phyloP scores from a whole-genome alignment of 805 yeast species.

The Lachancea fermentati region DNA sequence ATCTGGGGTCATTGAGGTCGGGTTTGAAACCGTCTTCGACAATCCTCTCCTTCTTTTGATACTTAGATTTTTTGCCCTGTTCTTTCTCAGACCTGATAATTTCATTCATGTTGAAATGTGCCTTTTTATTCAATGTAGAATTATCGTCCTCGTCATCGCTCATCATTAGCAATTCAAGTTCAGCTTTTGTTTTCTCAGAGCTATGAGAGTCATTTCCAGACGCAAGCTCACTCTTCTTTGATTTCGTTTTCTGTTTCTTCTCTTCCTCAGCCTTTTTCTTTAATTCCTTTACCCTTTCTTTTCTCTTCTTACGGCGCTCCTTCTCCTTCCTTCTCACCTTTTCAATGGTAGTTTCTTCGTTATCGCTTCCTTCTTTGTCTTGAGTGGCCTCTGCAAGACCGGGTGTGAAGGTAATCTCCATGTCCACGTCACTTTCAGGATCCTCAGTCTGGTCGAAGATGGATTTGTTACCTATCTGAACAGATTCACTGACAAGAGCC shows the following conservation, averaged over 20 bases:
- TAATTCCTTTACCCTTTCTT: slow-evolving; percentile 64
- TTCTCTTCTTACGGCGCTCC: slow-evolving; percentile 83
- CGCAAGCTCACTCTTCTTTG: slow-evolving; percentile 24
- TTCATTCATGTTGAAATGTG: slow-evolving; percentile 78
- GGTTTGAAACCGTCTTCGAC: slow-evolving; percentile 55
- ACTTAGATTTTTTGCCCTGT: slow-evolving; percentile 44
- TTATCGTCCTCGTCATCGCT: slow-evolving; percentile 45
- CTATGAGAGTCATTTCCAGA: slow-evolving; percentile 27
- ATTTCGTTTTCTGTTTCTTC: slow-evolving; percentile 39
- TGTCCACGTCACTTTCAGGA: slow-evolving; percentile 67
- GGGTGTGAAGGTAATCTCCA: slow-evolving; percentile 95
- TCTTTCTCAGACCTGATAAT: slow-evolving; percentile 68
- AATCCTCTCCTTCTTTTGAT: slow-evolving; percentile 43
- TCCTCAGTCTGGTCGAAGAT: slow-evolving; percentile 34
- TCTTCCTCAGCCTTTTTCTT: slow-evolving; percentile 48
- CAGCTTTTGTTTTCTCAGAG: slow-evolving; percentile 50
- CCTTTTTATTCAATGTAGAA: slow-evolving; percentile 34
- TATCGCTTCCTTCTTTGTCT: slow-evolving; percentile 29
- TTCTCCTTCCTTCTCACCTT: slow-evolving; percentile 82
- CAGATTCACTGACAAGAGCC: slow-evolving; percentile 44
- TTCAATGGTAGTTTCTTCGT: slow-evolving; percentile 65
- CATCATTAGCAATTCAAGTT: slow-evolving; percentile 68
- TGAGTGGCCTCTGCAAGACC: slow-evolving; percentile 51
- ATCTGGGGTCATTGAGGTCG: slow-evolving; percentile 79
- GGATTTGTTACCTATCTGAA: slow-evolving; percentile 32